These are phyloP conservation scores for Acanthamoeba castellanii DNA, from an alignment of 208 protist genomes.

Conservation along the genomic window DNA sequence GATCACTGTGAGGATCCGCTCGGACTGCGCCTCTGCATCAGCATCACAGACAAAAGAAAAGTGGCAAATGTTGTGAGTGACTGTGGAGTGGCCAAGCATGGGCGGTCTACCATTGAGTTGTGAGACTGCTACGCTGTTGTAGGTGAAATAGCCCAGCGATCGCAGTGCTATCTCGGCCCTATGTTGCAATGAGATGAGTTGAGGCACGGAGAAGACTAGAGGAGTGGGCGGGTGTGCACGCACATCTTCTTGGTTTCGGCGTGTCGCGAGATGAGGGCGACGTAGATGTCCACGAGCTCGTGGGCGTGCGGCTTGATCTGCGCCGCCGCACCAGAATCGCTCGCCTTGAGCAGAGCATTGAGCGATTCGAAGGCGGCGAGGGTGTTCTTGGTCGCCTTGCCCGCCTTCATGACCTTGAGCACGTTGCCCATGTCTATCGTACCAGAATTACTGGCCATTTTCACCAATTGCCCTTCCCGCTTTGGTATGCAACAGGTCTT, in stretches of 20 bases:
- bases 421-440: neutral
- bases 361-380: slow-evolving; percentile 37
- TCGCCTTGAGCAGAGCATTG: slow-evolving; percentile 41
- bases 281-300: neutral
- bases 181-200: neutral
- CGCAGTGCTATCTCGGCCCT: slow-evolving; percentile 10
- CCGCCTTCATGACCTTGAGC: neutral
- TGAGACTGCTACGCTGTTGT: neutral
- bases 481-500: no score
- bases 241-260: slow-evolving; percentile 6
- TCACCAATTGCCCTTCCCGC: no score
- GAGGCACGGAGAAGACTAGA: no score
- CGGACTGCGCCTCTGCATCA: neutral
- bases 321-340: neutral
- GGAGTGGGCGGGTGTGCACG: neutral
- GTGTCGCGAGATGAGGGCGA: neutral
- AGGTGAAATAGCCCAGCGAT: slow-evolving; percentile 36
- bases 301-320: neutral
- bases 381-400: slow-evolving; percentile 19
- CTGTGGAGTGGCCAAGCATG: no score
- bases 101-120: neutral
- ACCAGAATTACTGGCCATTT: no score
- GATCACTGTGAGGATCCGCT: neutral
- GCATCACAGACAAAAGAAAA: neutral
- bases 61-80: no score